A percentile compares a stretch with the other conserved stretches of the same genome.
Evolutionary conservation across 1,139 yeast genomes (phyloP).

Genomic region (Trichomonascaceae sp.): DNA sequence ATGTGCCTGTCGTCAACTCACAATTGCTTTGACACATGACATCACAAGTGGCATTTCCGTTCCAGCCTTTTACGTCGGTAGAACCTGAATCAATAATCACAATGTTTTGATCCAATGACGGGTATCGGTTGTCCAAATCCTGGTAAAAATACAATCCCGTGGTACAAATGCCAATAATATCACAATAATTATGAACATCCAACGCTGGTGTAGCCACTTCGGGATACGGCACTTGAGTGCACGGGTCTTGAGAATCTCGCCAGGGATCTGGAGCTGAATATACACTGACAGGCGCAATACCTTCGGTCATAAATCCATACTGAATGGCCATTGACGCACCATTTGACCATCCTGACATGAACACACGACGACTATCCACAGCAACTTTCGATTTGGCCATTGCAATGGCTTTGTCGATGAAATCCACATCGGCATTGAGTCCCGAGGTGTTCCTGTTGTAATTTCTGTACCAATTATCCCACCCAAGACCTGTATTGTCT

Average conservation of each 20-base stretch:
- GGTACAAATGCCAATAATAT: conserved; percentile 7
- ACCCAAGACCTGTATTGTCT: conserved; percentile 3
- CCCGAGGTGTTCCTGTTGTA: conserved; percentile 1
- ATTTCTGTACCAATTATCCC: conserved; percentile 10
- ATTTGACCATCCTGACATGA: conserved; percentile 9
- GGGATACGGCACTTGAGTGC: conserved; percentile 8
- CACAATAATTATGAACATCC: conserved; percentile 8
- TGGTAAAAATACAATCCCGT: conserved; percentile 8
- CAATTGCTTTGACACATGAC: conserved; percentile 5
- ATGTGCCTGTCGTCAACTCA: conserved; percentile 2
- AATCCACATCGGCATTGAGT: conserved; percentile 7
- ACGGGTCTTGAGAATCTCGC: conserved; percentile 6
- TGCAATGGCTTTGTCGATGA: conserved; percentile 6
- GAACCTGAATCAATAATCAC: conserved; percentile 6
- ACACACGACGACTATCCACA: conserved; percentile 5
- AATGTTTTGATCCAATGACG: not conserved
- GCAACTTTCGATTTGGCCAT: conserved; percentile 5
- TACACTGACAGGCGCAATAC: conserved; percentile 7
- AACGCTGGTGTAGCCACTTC: conserved; percentile 3
- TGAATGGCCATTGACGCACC: conserved; percentile 7
- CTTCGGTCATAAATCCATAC: conserved; percentile 6
- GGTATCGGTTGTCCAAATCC: conserved; percentile 4
- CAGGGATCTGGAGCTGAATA: conserved; percentile 8
- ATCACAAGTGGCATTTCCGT: conserved; percentile 2
- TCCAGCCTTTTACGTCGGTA: not conserved